Percentiles rank a stretch among this genome's conserved stretches.
Conservation (phyloP, 192 early-diverging fungal species). For the Spizellomyces punctatus region DNA sequence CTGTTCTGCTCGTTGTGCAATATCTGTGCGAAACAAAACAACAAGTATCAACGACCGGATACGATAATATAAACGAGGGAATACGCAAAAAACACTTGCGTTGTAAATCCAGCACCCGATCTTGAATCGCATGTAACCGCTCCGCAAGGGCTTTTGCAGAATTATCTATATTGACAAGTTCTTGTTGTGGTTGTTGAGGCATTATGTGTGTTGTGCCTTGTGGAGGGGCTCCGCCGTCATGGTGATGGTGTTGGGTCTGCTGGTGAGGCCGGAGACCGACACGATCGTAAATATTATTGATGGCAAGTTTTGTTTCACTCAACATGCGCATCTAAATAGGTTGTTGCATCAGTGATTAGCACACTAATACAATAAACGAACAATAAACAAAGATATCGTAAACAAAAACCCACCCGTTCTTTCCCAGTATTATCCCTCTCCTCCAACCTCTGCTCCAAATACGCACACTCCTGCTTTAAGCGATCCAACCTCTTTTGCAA, state of each 20-base stretch:
- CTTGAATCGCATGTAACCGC: slow-evolving; percentile 57
- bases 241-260: slow-evolving; percentile 13
- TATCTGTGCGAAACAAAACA: slow-evolving; percentile 30
- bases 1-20: slow-evolving; percentile 45
- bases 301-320: slow-evolving; percentile 61
- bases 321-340: slow-evolving; percentile 51
- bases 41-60: not conserved
- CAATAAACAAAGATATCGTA: not conserved
- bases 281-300: slow-evolving; percentile 61
- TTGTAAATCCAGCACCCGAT: slow-evolving; percentile 54
- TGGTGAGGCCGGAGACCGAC: slow-evolving; percentile 30
- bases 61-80: not conserved
- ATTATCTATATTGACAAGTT: slow-evolving; percentile 23
- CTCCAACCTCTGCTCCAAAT: slow-evolving; percentile 52
- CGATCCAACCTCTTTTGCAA: slow-evolving; percentile 59
- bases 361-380: not conserved
- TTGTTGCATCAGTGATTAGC: not conserved
- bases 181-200: slow-evolving; percentile 13
- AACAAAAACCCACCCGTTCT: slow-evolving; percentile 44
- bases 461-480: slow-evolving; percentile 54
- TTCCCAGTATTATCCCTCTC: slow-evolving; percentile 58
- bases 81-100: slow-evolving; percentile 25
- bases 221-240: not conserved
- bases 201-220: slow-evolving; percentile 7
- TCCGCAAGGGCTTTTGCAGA: slow-evolving; percentile 43